These are phyloP conservation scores for Colletotrichum tofieldiae DNA, from an alignment of 2,329 filamentous ascomycete species.

Conservation along the genomic window DNA sequence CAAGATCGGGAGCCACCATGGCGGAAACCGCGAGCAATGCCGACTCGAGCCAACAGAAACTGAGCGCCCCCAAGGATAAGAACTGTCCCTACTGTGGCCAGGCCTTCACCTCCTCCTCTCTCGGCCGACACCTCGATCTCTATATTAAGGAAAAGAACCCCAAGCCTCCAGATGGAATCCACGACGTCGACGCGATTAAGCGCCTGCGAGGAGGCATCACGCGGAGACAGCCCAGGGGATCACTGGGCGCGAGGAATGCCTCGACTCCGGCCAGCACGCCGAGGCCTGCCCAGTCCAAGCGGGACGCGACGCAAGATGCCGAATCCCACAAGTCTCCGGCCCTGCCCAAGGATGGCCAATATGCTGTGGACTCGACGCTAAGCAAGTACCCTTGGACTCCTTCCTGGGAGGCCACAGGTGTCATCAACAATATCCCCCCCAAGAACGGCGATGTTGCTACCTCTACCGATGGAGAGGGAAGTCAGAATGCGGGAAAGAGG, in stretches of 20 bases:
- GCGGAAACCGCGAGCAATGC: slow-evolving; percentile 49
- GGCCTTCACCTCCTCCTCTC: slow-evolving; percentile 92
- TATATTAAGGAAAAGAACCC: slow-evolving; percentile 96
- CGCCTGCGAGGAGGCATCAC: slow-evolving; percentile 90
- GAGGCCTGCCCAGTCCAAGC: slow-evolving; percentile 56
- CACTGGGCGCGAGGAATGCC: slow-evolving; percentile 71
- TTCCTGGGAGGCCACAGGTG: slow-evolving; percentile 83
- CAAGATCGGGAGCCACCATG: slow-evolving; percentile 45
- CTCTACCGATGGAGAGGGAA: slow-evolving; percentile 47
- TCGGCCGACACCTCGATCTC: slow-evolving; percentile 93
- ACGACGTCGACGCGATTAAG: slow-evolving; percentile 90
- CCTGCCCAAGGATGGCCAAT: slow-evolving; percentile 60
- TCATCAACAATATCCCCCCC: slow-evolving; percentile 80
- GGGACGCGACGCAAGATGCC: slow-evolving; percentile 47
- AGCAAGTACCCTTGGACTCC: slow-evolving; percentile 71
- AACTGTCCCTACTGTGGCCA: slow-evolving; percentile 91
- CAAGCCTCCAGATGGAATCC: slow-evolving; percentile 87
- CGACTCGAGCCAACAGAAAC: slow-evolving; percentile 58
- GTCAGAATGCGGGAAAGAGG: slow-evolving; percentile 55
- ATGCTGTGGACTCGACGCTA: slow-evolving; percentile 62
- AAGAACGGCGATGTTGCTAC: slow-evolving; percentile 44
- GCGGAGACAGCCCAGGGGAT: slow-evolving; percentile 82
- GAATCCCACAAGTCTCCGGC: slow-evolving; percentile 56
- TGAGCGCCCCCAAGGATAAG: slow-evolving; percentile 81
- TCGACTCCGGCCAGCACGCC: slow-evolving; percentile 73